Conservation (phyloP, 2,329 filamentous ascomycete species). For the Chaetomium sp. region DNA sequence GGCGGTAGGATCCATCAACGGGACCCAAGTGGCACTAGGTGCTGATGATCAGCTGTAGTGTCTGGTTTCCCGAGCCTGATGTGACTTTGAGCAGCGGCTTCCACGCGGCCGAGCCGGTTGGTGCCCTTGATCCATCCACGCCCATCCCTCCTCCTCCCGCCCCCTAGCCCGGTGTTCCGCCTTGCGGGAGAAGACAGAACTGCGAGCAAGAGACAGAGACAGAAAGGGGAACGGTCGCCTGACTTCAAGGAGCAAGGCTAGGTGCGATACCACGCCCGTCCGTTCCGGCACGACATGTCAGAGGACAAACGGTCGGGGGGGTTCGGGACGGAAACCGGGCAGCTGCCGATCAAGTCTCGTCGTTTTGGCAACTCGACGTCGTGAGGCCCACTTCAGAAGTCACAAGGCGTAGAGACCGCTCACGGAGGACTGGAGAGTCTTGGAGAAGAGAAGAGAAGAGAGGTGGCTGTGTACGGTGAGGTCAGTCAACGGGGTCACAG, state of each 20-base stretch:
- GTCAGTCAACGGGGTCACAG: neutral
- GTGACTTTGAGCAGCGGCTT: neutral
- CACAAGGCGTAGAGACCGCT: neutral
- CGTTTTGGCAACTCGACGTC: neutral
- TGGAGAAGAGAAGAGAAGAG: neutral
- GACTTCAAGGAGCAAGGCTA: neutral
- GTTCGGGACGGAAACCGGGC: neutral
- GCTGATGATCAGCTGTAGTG: neutral
- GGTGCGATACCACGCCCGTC: neutral
- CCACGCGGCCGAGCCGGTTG: neutral
- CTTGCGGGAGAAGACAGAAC: conserved; percentile 1
- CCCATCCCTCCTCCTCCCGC: neutral
- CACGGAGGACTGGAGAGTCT: neutral
- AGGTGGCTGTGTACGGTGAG: neutral
- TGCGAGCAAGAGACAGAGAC: neutral
- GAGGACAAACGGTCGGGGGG: neutral
- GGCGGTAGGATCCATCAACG: neutral
- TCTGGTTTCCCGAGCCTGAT: neutral
- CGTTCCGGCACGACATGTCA: neutral
- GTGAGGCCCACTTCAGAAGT: neutral
- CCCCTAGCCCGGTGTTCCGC: neutral
- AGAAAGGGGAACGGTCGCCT: neutral
- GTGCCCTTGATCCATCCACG: conserved; percentile 1
- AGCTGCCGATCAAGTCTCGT: neutral
- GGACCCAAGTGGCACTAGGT: neutral